Evolutionary conservation across 768 basidiomycete genomes (phyloP), one percentile per base, ranked within the genome.

Genomic region (Leccinum subtestaceum): DNA sequence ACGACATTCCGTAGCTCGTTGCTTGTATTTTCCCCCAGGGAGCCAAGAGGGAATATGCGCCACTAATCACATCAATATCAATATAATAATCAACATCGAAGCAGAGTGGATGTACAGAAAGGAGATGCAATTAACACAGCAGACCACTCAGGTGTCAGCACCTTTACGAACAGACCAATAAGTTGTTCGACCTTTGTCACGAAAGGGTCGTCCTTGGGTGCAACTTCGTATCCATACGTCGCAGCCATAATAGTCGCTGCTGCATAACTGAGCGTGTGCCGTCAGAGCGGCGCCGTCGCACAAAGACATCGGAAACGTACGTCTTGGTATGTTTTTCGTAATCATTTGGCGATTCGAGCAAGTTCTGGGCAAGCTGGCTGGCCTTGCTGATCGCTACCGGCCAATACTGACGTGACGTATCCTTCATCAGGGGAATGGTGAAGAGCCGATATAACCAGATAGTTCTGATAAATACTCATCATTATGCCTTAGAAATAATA

Each of bases 41-140:
- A 75, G 58, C 74, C 74, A 76, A 2, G 65, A 60, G 0, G 75
- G 75, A 27, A 76, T 60, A 31, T 73, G 25, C 36, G 58, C 53
- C 60, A 70, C 68, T 68, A 17, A 27, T 17, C 52, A 31, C 34
- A 1, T 32, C 12, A 1, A 43, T 12, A 19, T 67, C 11, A 63
- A 45, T 10, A 36, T 25, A 32, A 32, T 5, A 10, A 21, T n/a
- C 2, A 19, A 31, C 27, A 29, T 1, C 2, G 11, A 5, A 38
- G 6, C 10, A 3, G 7, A 49, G 2, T 11, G 17, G 8, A 67
- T 67, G 11, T 55, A 73, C 71, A 13, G 34, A 74, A 62, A 1
- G 72, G 72, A 50, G 73, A 63, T 4, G 60, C 64, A 11, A 60
- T 40, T 1, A 66, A 21, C 17, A 68, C 10, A 0, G 63, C 66